Percentiles rank a stretch among this genome's conserved stretches.
phyloP scores from a whole-genome alignment of 2,329 filamentous ascomycete genomes.

The Epichloe uncinata region DNA sequence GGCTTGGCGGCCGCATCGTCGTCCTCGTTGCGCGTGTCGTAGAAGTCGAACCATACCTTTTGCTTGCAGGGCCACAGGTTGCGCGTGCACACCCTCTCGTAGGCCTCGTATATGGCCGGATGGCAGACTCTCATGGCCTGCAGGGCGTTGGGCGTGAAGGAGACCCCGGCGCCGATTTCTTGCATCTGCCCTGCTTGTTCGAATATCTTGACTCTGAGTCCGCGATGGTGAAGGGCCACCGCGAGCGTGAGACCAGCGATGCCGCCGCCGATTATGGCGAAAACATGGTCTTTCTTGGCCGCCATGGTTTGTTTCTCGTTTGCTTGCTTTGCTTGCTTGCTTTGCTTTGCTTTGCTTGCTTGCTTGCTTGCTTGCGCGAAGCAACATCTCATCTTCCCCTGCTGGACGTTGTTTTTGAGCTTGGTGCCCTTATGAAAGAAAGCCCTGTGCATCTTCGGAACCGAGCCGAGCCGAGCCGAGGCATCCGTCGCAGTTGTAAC shows the following conservation, averaged over 20 bases:
- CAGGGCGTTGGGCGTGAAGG: constrained; percentile 37
- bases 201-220: constrained; percentile 30
- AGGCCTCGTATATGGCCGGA: constrained; percentile 21
- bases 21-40: constrained; percentile 5
- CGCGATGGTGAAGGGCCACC: constrained; percentile 30
- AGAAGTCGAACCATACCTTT: constrained; percentile 8
- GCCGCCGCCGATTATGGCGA: constrained; percentile 36
- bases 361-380: neutral
- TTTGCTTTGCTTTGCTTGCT: too few relatives aligned
- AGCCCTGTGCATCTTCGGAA: neutral
- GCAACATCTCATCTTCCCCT: too few relatives aligned
- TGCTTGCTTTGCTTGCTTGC: too few relatives aligned
- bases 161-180: constrained; percentile 38
- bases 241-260: constrained; percentile 37
- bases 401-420: neutral
- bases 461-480: neutral
- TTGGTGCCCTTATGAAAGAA: neutral
- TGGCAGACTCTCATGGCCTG: constrained; percentile 28
- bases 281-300: neutral
- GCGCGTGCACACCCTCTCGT: constrained; percentile 6
- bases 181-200: constrained; percentile 29
- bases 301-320: neutral
- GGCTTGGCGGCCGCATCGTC: neutral
- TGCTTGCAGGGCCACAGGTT: constrained; percentile 4
- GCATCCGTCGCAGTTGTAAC: too few relatives aligned